A percentile compares a stretch with the other conserved stretches of the same genome.
phyloP scores from a whole-genome alignment of 2,329 filamentous ascomycete genomes.

The Paecilomyces niveus region DNA sequence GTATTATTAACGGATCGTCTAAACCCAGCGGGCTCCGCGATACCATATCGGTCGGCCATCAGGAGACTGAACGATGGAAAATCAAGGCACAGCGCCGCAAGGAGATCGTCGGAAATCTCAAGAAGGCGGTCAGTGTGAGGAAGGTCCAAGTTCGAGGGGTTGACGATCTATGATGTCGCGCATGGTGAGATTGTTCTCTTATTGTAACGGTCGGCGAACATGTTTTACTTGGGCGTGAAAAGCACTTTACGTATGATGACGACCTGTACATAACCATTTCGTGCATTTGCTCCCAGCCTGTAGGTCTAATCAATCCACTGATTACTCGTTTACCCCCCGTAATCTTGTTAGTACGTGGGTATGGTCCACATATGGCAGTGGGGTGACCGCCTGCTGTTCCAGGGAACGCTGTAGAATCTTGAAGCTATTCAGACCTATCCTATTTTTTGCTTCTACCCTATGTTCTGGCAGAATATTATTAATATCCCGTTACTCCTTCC shows the following conservation, averaged over 20 bases:
- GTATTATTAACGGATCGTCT: slow-evolving; percentile 29
- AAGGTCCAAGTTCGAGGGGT: slow-evolving; percentile 15
- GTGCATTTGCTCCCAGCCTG: background rate
- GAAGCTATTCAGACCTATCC: no score
- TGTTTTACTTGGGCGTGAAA: background rate
- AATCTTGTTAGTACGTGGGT: no score
- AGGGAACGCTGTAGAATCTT: no score
- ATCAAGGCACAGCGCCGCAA: slow-evolving; percentile 24
- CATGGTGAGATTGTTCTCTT: background rate
- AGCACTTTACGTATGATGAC: background rate
- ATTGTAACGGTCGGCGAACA: background rate
- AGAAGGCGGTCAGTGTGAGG: slow-evolving; percentile 13
- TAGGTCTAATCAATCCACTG: background rate
- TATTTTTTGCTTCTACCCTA: no score
- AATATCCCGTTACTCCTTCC: no score
- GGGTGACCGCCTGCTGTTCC: no score
- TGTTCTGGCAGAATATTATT: no score
- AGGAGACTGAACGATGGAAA: slow-evolving; percentile 29
- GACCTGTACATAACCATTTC: background rate
- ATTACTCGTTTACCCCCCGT: background rate
- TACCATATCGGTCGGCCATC: slow-evolving; percentile 10
- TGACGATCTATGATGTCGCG: slow-evolving; percentile 12
- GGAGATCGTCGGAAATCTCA: slow-evolving; percentile 20
- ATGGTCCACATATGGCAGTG: no score
- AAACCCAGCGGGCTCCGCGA: slow-evolving; percentile 25